A percentile compares a stretch with the other conserved stretches of the same genome.
Evolutionary conservation across 139 green algal species (phyloP).

Genomic region (Limnomonas spitsbergensis): DNA sequence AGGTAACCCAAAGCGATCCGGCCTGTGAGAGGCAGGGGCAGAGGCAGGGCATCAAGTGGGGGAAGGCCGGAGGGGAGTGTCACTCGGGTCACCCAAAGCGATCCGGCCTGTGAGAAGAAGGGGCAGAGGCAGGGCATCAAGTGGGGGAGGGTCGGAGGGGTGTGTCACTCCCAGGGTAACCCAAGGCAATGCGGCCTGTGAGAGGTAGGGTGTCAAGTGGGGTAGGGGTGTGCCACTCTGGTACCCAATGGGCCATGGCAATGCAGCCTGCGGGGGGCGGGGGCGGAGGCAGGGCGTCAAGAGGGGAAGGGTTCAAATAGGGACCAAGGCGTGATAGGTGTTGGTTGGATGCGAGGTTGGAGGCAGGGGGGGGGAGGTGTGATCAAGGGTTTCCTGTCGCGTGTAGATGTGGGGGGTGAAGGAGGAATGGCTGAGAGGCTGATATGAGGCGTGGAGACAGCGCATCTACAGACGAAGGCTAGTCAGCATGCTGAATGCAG

Average conservation of each 20-base stretch:
- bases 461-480: no score
- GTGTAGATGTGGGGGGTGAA: no score
- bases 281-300: slow-evolving; percentile 49
- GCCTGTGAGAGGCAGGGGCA: slow-evolving; percentile 46
- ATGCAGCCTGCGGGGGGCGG: no score
- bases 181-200: slow-evolving; percentile 55
- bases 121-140: slow-evolving; percentile 49
- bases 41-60: slow-evolving; percentile 38
- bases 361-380: no score
- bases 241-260: no score
- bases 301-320: not conserved
- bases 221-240: not conserved
- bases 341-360: no score
- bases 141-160: slow-evolving; percentile 32
- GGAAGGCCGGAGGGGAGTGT: slow-evolving; percentile 41
- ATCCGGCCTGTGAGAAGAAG: slow-evolving; percentile 53
- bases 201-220: slow-evolving; percentile 18
- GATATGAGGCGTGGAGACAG: no score
- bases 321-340: no score
- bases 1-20: slow-evolving; percentile 58
- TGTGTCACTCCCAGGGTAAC: slow-evolving; percentile 47
- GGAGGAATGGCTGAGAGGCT: no score
- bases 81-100: slow-evolving; percentile 49
- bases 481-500: no score
- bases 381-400: no score